phyloP scores from a whole-genome alignment of 2,329 filamentous ascomycete genomes.

The Aspergillus chevalieri region DNA sequence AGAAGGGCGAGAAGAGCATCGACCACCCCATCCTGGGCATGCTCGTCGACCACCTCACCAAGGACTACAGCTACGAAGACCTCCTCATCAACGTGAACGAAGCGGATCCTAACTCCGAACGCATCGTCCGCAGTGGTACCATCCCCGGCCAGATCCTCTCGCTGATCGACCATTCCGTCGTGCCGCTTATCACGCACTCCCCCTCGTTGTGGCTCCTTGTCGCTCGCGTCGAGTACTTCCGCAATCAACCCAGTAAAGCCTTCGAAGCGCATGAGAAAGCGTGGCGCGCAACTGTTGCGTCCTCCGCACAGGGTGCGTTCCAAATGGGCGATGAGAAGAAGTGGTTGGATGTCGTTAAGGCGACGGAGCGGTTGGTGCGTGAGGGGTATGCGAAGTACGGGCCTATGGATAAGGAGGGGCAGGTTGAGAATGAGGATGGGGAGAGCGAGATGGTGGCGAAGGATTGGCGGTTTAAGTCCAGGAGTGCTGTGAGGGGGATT shows the following conservation, averaged over 20 bases:
- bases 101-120: constrained; percentile 13
- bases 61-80: constrained; percentile 36
- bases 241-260: constrained; percentile 62
- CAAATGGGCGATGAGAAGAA: constrained; percentile 53
- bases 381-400: constrained; percentile 78
- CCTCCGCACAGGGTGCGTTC: constrained; percentile 38
- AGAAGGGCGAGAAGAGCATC: constrained; percentile 67
- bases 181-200: constrained; percentile 77
- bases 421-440: constrained; percentile 37
- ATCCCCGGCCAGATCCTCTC: constrained; percentile 50
- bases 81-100: constrained; percentile 32
- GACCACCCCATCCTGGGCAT: constrained; percentile 67
- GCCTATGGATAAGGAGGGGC: constrained; percentile 51
- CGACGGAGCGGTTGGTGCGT: constrained; percentile 70
- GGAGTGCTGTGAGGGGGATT: constrained; percentile 75
- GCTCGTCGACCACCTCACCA: constrained; percentile 65
- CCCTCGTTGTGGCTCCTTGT: constrained; percentile 72
- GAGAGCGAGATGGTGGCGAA: constrained; percentile 60
- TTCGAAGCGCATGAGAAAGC: constrained; percentile 82
- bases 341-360: constrained; percentile 67
- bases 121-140: constrained; percentile 50
- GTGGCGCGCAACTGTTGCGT: constrained; percentile 64
- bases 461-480: constrained; percentile 83
- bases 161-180: constrained; percentile 67
- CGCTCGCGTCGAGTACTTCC: constrained; percentile 66